Conservation (phyloP, 805 yeast genomes). For the Teunomyces lycoperdinae region DNA sequence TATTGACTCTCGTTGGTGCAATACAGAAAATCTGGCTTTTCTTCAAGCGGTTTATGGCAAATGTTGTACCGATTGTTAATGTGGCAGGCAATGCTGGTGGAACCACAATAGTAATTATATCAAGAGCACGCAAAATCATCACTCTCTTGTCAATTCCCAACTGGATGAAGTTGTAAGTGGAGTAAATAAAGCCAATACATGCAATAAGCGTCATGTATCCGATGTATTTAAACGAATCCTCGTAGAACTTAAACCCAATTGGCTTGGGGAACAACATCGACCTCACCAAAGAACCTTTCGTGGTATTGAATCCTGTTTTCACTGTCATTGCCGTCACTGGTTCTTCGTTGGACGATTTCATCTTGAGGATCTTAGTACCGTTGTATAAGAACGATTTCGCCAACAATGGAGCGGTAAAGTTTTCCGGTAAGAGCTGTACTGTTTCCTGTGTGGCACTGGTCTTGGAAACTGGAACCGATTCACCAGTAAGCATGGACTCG, state of each 20-base stretch:
- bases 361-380: conserved; percentile 87
- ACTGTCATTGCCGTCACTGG: conserved; percentile 86
- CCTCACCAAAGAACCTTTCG: conserved; percentile 89
- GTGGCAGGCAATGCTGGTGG: conserved; percentile 99
- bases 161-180: conserved; percentile 77
- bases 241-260: conserved; percentile 85
- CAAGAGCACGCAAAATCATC: conserved; percentile 86
- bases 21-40: conserved; percentile 73
- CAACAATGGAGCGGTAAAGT: conserved; percentile 61
- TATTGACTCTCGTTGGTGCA: conserved; percentile 89
- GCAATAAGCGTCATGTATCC: conserved; percentile 93
- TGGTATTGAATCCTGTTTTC: conserved; percentile 90
- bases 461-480: conserved; percentile 94
- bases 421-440: conserved; percentile 53
- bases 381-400: conserved; percentile 76
- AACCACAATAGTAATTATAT: conserved; percentile 91
- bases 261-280: conserved; percentile 98
- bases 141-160: conserved; percentile 66
- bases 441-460: conserved; percentile 61
- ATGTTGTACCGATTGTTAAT: conserved; percentile 91
- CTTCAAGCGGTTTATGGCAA: conserved; percentile 78
- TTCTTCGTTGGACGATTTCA: conserved; percentile 66
- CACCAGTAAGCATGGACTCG: conserved; percentile 98
- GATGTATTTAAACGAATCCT: conserved; percentile 92
- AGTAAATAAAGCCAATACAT: conserved; percentile 73